Conservation (phyloP, 2,329 filamentous ascomycete genomes). For the Phaeophleospora eucalypticola region DNA sequence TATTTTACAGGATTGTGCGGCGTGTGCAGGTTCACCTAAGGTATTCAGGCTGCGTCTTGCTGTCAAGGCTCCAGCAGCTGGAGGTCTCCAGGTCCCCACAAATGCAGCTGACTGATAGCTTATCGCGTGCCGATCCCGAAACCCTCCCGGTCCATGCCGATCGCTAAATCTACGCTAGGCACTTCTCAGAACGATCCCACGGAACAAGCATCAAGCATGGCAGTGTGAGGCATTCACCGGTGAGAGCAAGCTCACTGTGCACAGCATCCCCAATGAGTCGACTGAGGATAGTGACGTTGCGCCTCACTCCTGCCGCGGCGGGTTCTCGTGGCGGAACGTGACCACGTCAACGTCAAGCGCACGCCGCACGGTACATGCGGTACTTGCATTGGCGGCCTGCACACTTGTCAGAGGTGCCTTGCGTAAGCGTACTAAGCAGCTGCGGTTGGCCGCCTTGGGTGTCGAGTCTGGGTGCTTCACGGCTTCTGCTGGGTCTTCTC, state of each 20-base stretch:
- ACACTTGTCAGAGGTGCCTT: constrained; percentile 12
- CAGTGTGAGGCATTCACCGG: neutral
- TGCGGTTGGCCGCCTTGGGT: neutral
- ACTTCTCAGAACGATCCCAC: neutral
- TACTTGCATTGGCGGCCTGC: neutral
- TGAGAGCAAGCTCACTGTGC: neutral
- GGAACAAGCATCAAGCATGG: too few relatives aligned
- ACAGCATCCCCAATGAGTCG: too few relatives aligned
- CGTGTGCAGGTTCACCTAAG: too few relatives aligned
- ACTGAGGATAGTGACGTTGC: neutral
- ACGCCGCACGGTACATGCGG: neutral
- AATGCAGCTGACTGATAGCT: neutral
- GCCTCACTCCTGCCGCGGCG: neutral
- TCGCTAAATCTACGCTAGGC: neutral
- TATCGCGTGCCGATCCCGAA: neutral
- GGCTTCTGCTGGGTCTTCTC: constrained; percentile 1
- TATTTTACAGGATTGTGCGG: too few relatives aligned
- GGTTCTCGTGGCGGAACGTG: neutral
- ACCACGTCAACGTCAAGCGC: constrained; percentile 6
- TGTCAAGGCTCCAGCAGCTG: neutral
- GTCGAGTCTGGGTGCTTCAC: neutral
- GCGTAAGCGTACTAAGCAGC: constrained; percentile 15
- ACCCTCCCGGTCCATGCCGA: too few relatives aligned
- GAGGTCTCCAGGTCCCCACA: neutral
- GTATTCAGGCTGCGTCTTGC: too few relatives aligned